Evolutionary conservation across 257 asterid species (phyloP), one percentile per base, ranked within the genome.

Genomic region (Scutellaria baicalensis): DNA sequence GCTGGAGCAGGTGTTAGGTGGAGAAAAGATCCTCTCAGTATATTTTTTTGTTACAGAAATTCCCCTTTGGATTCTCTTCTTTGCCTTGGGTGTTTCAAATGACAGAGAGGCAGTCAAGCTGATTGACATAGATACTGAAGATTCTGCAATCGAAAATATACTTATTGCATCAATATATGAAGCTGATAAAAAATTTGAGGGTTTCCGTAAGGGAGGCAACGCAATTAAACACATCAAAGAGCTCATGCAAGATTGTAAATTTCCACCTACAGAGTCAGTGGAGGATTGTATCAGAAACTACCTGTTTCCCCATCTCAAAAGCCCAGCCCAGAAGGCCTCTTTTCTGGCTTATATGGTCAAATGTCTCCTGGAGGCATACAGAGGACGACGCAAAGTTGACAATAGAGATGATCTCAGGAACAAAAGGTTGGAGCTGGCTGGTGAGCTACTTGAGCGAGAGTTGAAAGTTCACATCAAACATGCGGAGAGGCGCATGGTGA

Each of bases 341-440:
- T 93, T 91, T 73, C 87, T 94, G 18, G 95, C 89, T 0, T 94
- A 94, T 68, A 91, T 94, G 99, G 95, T 88, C 44, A 91, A 86
- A 69, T 87, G 93, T 71, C 85, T 94, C 50, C 77, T 91, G 83
- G 93, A 84, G 67, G 88, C 95, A 39, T 94, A 75, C 71, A 84
- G 75, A 69, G 95, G 97, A 36, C 82, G 79, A 9, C 85, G 97
- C 43, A 87, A 88, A 82, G 86, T 84, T 39, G 99, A 91, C 59
- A 91, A 88, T 54, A 77, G 97, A 35, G 97, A 94, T 70, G 97
- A 94, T 80, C 77, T 94, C 27, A 88, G 95, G 72, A 94, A 94
- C 80, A 91, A 94, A 83, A 88, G 99, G 79, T 57, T 94, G 73
- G 99, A 94, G 72, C 75, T 94, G 87, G 93, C 99, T 51, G 85